Percentiles rank a stretch among this genome's conserved stretches.
phyloP scores from a whole-genome alignment of 148 eudicot genomes.

The Rhododendron mucronatum region DNA sequence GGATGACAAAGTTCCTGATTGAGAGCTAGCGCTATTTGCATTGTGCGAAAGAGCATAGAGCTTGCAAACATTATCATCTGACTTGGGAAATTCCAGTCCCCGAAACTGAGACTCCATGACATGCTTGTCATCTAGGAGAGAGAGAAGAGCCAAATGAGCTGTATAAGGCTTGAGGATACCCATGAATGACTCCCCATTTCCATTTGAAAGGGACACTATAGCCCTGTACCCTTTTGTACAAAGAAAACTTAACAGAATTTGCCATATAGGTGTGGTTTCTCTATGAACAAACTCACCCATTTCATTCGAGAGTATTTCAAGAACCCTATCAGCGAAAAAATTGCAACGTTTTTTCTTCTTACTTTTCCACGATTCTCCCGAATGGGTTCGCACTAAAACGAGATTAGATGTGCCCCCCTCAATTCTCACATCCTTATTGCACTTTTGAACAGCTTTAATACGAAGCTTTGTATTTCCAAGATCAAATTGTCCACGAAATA shows the following conservation, averaged over 20 bases:
- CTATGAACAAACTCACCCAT: conserved; percentile 20
- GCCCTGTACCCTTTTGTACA: conserved; percentile 56
- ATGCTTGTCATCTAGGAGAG: conserved; percentile 20
- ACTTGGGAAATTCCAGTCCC: conserved; percentile 13
- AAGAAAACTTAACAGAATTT: conserved; percentile 69
- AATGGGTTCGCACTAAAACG: conserved; percentile 40
- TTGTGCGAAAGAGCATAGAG: conserved; percentile 17
- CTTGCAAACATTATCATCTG: conserved; percentile 13
- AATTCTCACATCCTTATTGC: conserved; percentile 14
- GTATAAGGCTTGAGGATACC: conserved; percentile 73
- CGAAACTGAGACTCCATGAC: conserved; percentile 14
- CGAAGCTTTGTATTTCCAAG: conserved; percentile 37
- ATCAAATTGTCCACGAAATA: conserved; percentile 28
- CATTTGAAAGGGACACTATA: conserved; percentile 41
- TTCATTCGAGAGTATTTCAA: conserved; percentile 50
- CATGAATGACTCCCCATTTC: conserved; percentile 38
- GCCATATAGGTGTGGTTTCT: conserved; percentile 61
- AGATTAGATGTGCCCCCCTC: conserved; percentile 22
- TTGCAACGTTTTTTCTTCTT: conserved; percentile 23
- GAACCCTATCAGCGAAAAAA: conserved; percentile 60
- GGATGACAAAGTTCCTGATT: conserved; percentile 24
- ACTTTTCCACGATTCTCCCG: conserved; percentile 30
- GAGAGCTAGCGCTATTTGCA: conserved; percentile 19
- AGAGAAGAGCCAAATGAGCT: conserved; percentile 54
- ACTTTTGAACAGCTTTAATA: conserved; percentile 40